Base-by-base conservation (phyloP, 1,284 basidiomycete species). In the Cronartium quercuum region DNA sequence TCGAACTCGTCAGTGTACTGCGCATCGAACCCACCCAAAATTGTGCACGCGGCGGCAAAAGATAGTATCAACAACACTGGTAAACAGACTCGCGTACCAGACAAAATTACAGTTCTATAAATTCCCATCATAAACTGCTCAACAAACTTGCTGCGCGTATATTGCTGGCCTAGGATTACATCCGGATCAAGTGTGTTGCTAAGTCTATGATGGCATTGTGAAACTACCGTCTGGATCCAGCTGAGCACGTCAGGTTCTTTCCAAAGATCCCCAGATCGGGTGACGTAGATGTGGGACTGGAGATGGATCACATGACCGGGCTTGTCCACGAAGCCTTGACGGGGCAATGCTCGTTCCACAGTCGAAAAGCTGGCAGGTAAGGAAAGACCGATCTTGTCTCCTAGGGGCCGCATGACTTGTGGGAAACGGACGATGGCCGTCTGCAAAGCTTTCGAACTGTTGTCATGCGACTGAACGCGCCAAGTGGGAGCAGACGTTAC, bases 241-340 rank as follows among this genome's bases (percentile, higher is more conserved):
- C 85, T 79, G 0, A 86, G 81, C n/a, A 86, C 83, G 0, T 82
- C 79, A 0, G 88, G 83, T 10, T 89, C 86, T 83, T 94, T 95
- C 92, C 92, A 96, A 6, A 94, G 81, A 0, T 88, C 82, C 15
- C 83, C 84, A 0, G 90, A 89, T 6, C 91, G 89, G 62, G 89
- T 87, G 0, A 86, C 90, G 81, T 96, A 96, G 41, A 95, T 86
- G 80, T 92, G 90, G 0, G 91, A 89, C 10, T 95, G 85, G 12
- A 94, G 86, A 77, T 85, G 84, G 2, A 85, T 76, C 24, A 79
- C 61, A 68, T 79, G 77, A 0, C 77, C 77, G n/a, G 77, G 76
- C 18, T 77, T 68, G 10, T 66, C 63, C 13, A 76, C 77, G 69
- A 89, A 0, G 88, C 88, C 76, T 88, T 84, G 41, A 92, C 87